phyloP scores from a whole-genome alignment of 768 basidiomycete genomes.

The Collybia nuda region DNA sequence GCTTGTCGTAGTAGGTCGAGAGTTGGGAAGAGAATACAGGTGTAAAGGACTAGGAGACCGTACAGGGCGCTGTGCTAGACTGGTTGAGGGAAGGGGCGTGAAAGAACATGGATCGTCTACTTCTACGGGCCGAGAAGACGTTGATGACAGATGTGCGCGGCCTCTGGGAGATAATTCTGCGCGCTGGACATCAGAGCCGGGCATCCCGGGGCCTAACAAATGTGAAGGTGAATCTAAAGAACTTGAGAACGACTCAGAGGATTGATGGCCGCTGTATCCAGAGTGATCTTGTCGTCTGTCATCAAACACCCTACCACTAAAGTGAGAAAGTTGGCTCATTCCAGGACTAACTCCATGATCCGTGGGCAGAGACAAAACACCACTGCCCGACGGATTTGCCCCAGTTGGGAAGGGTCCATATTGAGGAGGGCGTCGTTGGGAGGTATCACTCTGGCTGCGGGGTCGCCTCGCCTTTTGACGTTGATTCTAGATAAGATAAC shows the following conservation, averaged over 20 bases:
- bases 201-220: constrained; percentile 57
- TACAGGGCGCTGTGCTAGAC: constrained; percentile 1
- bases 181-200: constrained; percentile 29
- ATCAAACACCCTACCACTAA: constrained; percentile 8
- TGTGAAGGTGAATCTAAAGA: constrained; percentile 35
- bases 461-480: constrained; percentile 85
- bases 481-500: constrained; percentile 60
- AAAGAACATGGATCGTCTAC: constrained; percentile 4
- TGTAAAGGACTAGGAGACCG: constrained; percentile 20
- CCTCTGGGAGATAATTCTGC: constrained; percentile 4
- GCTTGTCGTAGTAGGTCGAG: constrained; percentile 21
- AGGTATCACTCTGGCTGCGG: constrained; percentile 55
- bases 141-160: constrained; percentile 2
- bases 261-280: constrained; percentile 17
- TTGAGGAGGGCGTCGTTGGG: constrained; percentile 55
- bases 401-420: constrained; percentile 60
- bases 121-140: constrained; percentile 1
- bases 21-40: constrained; percentile 16
- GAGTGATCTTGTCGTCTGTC: constrained; percentile 10
- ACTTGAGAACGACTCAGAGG: constrained; percentile 26
- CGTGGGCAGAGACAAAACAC: constrained; percentile 10
- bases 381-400: constrained; percentile 27
- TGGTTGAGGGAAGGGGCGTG: background rate
- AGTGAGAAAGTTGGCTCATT: constrained; percentile 5
- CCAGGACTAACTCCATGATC: constrained; percentile 11